phyloP scores from a whole-genome alignment of 495 filamentous ascomycete genomes.

The Talaromyces wortmannii region DNA sequence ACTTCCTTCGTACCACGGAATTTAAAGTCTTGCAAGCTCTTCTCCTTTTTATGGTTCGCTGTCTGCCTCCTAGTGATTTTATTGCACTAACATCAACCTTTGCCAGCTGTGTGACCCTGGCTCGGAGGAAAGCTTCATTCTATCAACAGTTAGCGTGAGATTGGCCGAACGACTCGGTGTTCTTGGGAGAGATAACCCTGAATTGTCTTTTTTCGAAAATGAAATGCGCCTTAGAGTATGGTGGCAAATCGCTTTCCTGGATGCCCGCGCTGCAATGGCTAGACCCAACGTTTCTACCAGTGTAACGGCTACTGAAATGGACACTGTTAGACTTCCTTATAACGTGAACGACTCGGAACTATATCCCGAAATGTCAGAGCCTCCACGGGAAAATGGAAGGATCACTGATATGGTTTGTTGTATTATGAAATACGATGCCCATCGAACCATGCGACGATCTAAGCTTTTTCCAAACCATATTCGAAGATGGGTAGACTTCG shows the following conservation, averaged over 20 bases:
- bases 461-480: not conserved
- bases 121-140: conserved; percentile 41
- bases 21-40: conserved; percentile 18
- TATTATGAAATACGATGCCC: not conserved
- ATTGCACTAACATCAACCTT: conserved; percentile 1
- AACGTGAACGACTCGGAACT: conserved; percentile 22
- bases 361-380: conserved; percentile 12
- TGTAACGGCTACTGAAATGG: conserved; percentile 28
- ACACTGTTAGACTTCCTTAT: conserved; percentile 17
- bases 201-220: conserved; percentile 54
- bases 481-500: not conserved
- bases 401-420: conserved; percentile 26
- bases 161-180: conserved; percentile 48
- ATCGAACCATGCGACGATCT: not conserved
- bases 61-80: too few species aligned
- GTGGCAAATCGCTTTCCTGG: conserved; percentile 61
- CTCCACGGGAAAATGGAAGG: conserved; percentile 13
- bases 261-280: conserved; percentile 52
- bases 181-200: conserved; percentile 25
- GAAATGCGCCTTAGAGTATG: conserved; percentile 60
- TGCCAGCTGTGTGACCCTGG: conserved; percentile 37
- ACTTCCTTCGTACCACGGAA: conserved; percentile 17
- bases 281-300: conserved; percentile 47
- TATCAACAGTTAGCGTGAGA: conserved; percentile 42
- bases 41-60: conserved; percentile 46